Percentiles rank a stretch among this genome's conserved stretches.
Evolutionary conservation across 2,329 filamentous ascomycete genomes (phyloP).

Genomic region (Harringtonia lauricola): DNA sequence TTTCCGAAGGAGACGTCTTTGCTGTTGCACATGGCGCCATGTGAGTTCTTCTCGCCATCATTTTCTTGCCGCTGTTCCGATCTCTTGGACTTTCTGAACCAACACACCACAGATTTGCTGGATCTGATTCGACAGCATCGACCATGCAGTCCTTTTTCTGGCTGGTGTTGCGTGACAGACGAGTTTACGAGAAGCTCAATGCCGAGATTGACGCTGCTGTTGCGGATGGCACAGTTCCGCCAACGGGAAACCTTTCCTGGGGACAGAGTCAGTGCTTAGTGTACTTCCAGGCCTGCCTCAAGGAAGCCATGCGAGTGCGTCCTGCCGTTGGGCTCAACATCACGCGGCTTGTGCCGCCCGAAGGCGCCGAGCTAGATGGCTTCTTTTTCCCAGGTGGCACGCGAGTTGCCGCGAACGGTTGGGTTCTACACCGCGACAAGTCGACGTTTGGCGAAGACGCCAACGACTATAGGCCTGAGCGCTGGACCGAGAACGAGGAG

Average conservation of each 20-base stretch:
- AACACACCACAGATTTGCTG: slow-evolving; percentile 35
- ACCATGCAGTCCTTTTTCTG: slow-evolving; percentile 48
- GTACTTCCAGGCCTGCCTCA: slow-evolving; percentile 46
- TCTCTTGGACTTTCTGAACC: not conserved
- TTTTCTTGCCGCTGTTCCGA: not conserved
- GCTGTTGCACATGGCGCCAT: slow-evolving; percentile 46
- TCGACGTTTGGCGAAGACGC: slow-evolving; percentile 39
- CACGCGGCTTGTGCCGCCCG: slow-evolving; percentile 36
- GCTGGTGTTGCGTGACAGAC: slow-evolving; percentile 32
- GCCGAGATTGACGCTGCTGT: slow-evolving; percentile 34
- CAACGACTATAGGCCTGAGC: slow-evolving; percentile 39
- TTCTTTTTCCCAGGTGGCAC: slow-evolving; percentile 40
- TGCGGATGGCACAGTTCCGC: slow-evolving; percentile 19
- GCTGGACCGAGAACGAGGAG: slow-evolving; percentile 40
- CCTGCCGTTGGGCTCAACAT: slow-evolving; percentile 46
- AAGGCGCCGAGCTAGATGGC: slow-evolving; percentile 40
- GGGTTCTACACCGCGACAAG: slow-evolving; percentile 38
- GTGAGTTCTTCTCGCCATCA: slow-evolving; percentile 26
- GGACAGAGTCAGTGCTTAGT: slow-evolving; percentile 33
- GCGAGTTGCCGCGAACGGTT: slow-evolving; percentile 40
- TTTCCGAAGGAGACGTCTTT: slow-evolving; percentile 42
- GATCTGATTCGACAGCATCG: slow-evolving; percentile 49
- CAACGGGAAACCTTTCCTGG: slow-evolving; percentile 34
- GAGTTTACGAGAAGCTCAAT: slow-evolving; percentile 27
- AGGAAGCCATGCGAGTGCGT: slow-evolving; percentile 43